phyloP scores from a whole-genome alignment of 768 basidiomycete genomes.

The Mycena indigotica region DNA sequence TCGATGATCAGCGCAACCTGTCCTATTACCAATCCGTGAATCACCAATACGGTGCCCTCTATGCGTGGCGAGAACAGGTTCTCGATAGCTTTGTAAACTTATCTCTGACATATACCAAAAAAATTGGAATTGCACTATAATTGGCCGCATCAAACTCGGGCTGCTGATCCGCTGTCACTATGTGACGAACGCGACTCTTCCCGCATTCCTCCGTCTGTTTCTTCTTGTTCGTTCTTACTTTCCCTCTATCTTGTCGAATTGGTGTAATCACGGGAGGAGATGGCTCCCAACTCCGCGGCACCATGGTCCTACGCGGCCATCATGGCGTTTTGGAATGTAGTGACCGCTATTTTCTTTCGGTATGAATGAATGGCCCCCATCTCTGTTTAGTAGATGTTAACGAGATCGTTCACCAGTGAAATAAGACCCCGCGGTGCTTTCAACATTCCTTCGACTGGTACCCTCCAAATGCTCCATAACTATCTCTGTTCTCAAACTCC shows the following conservation, averaged over 20 bases:
- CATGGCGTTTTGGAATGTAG: slow-evolving; percentile 79
- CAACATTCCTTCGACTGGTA: slow-evolving; percentile 71
- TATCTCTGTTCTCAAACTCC: neutral
- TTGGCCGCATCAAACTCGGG: no score
- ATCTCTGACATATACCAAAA: no score
- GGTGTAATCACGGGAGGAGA: no score
- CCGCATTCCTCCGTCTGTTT: no score
- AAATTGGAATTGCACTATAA: no score
- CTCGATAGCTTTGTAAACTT: neutral
- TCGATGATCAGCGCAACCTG: slow-evolving; percentile 10
- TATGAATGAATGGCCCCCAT: no score
- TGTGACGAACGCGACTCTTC: no score
- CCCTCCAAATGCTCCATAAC: slow-evolving; percentile 30
- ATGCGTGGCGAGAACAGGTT: neutral
- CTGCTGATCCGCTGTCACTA: no score
- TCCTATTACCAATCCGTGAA: slow-evolving; percentile 17
- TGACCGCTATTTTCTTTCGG: slow-evolving; percentile 94
- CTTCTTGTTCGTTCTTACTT: no score
- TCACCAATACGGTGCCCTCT: slow-evolving; percentile 16
- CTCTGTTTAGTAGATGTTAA: no score
- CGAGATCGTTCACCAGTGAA: slow-evolving; percentile 43
- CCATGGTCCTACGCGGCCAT: slow-evolving; percentile 61
- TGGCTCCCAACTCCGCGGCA: no score
- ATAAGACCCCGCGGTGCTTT: slow-evolving; percentile 91
- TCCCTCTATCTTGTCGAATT: no score